phyloP scores from a whole-genome alignment of 2,329 filamentous ascomycete genomes.

The Teratosphaeriaceae sp. region DNA sequence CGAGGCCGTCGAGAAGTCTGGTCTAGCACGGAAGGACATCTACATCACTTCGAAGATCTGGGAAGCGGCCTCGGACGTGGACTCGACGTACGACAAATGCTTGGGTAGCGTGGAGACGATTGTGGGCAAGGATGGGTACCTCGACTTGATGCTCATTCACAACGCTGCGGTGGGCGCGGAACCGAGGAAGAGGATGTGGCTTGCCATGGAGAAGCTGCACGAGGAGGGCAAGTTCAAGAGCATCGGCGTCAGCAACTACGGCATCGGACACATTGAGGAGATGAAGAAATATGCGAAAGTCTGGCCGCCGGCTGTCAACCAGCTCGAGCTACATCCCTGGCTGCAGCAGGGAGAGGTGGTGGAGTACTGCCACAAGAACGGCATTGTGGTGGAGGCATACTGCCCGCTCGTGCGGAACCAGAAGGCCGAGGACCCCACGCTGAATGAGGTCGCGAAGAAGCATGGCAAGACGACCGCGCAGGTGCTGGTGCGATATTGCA shows the following conservation, averaged over 20 bases:
- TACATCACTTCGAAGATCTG: conserved; percentile 69
- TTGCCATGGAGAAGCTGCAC: conserved; percentile 56
- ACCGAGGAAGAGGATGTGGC: conserved; percentile 57
- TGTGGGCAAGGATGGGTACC: conserved; percentile 52
- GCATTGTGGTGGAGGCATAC: conserved; percentile 58
- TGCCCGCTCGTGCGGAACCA: conserved; percentile 62
- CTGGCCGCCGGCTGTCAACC: conserved; percentile 67
- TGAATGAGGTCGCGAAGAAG: conserved; percentile 61
- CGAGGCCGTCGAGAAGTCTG: conserved; percentile 52
- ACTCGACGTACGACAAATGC: conserved; percentile 53
- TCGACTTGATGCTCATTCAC: conserved; percentile 67
- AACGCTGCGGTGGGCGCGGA: conserved; percentile 50
- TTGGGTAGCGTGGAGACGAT: conserved; percentile 59
- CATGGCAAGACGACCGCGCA: conserved; percentile 69
- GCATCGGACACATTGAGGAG: conserved; percentile 61
- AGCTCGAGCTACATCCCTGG: conserved; percentile 71
- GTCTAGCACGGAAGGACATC: conserved; percentile 51
- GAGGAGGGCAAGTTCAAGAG: conserved; percentile 54
- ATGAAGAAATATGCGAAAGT: conserved; percentile 57
- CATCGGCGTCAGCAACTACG: conserved; percentile 70
- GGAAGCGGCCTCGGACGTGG: conserved; percentile 44
- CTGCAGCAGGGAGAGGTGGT: conserved; percentile 58
- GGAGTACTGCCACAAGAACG: conserved; percentile 51
- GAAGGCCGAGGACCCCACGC: conserved; percentile 61
- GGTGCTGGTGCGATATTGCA: conserved; percentile 70